Base-by-base conservation (phyloP, 495 filamentous ascomycete genomes). In the Penicillium longicatenatum region DNA sequence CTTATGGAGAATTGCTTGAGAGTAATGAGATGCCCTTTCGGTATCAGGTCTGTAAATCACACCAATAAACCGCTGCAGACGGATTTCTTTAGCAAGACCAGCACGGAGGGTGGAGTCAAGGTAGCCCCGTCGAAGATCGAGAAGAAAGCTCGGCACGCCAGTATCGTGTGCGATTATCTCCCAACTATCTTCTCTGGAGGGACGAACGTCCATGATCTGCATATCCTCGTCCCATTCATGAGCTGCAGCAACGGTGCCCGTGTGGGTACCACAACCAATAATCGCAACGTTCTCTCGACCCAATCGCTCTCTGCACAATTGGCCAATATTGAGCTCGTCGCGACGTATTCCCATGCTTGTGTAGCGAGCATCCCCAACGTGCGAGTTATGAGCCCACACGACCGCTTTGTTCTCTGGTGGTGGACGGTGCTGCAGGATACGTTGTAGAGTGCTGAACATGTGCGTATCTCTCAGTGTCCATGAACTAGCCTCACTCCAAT, bases 371-470 rank as follows among this genome's bases (percentile, higher is more conserved):
- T 86, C 82, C n/a, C 83, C 82, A 46, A 83, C 70, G 47, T 85
- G 83, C 24, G 81, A 84, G 60, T 85, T 86, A 57, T 85, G 83
- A 53, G 81, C 83, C 83, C 83, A 85, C 1, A 85, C 78, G 24
- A 86, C 70, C 3, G 79, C 83, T 46, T 83, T 84, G 29, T 69
- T 71, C 55, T 5, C 68, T 64, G 31, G 54, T 19, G 39, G 71
- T 11, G 63, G 72, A 20, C 77, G 75, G 39, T 76, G 70, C 37
- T 79, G 66, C 24, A 84, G 60, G 4, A 82, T 57, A 6, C 81
- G 76, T 4, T 61, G 54, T 26, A 86, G 67, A 2, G 83, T 83
- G 8, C 83, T 71, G 51, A 84, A 82, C 82, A 85, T 85, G 60
- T 86, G 83, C 6, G 70, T 70, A 65, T 85, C 83, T 10, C 83